Conservation (phyloP, 495 filamentous ascomycete genomes). For the Penicillium desertorum region DNA sequence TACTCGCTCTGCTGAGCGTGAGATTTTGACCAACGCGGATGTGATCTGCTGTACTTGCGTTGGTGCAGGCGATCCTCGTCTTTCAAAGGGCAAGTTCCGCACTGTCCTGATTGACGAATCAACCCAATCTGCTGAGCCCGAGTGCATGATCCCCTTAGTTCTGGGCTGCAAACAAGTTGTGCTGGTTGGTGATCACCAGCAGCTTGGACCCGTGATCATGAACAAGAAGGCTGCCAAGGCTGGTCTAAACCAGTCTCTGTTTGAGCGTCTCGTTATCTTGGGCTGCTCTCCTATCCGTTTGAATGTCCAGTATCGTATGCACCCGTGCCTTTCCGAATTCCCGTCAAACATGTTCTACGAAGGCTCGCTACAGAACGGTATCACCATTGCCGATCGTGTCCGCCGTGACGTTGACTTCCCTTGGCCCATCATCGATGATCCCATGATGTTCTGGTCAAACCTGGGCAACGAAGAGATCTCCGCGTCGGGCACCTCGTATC, state of each 20-base stretch:
- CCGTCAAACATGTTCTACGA: slow-evolving; percentile 99
- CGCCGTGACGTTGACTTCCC: slow-evolving; percentile 96
- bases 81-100: slow-evolving; percentile 95
- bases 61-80: slow-evolving; percentile 91
- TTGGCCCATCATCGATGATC: slow-evolving; percentile 89
- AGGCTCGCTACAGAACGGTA: slow-evolving; percentile 93
- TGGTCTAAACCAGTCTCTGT: slow-evolving; percentile 94
- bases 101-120: slow-evolving; percentile 98
- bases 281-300: slow-evolving; percentile 90
- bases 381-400: slow-evolving; percentile 83
- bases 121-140: slow-evolving; percentile 97
- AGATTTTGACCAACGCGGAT: slow-evolving; percentile 93
- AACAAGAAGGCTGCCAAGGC: slow-evolving; percentile 99
- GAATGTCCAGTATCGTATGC: slow-evolving; percentile 99
- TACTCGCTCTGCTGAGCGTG: slow-evolving; percentile 88
- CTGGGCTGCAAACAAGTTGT: slow-evolving; percentile 98
- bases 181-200: slow-evolving; percentile 96
- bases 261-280: slow-evolving; percentile 92
- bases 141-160: slow-evolving; percentile 98
- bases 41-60: slow-evolving; percentile 99
- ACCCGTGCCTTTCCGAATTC: slow-evolving; percentile 95
- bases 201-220: slow-evolving; percentile 99
- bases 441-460: slow-evolving; percentile 99
- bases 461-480: slow-evolving; percentile 97
- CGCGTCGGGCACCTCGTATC: slow-evolving; percentile 94